Evolutionary conservation across 768 basidiomycete species (phyloP), one percentile per base, ranked within the genome.

Genomic region (Lactarius hengduanensis): DNA sequence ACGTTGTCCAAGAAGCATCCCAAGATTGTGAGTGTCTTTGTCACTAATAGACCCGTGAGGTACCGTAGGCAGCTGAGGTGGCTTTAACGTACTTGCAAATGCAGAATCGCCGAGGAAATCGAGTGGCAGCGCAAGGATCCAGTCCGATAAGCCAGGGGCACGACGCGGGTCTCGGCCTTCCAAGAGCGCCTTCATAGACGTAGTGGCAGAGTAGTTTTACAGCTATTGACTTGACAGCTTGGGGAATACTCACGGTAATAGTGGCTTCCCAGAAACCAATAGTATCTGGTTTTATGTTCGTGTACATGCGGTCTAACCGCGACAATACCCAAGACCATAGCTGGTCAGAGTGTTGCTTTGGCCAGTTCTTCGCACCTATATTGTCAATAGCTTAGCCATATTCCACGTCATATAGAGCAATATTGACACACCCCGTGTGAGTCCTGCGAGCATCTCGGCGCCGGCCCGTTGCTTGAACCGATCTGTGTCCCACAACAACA

Each of bases 101-200:
- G 92, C 91, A 34, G 93, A 96, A 69, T 92, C 91, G 56, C 88
- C 85, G 41, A 84, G 83, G 74, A 96, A 92, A 69, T 97, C 94
- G 5, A 94, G 78, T 2, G 90, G 88, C 3, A 94, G 80, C 22
- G 83, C 79, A 38, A 90, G 73, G 64, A 94, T 85, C 86, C 91
- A 96, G 68, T 91, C 83, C 22, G 94, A 80, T 45, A 97, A 73
- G 13, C 85, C 83, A 65, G 85, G 78, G 69, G 84, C 86, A 26
- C 94, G 84, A 28, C 94, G 88, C 47, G 92, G 92, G 77, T 97
- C 94, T 30, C 90, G 83, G 63, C 87, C 84, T 64, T 80, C 79
- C 32, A 96, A 75, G 69, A 80, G 74, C 57, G 73, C 71, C 77
- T 73, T 38, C 50, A 62, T 32, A 38, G 18, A 56, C 63, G 4